Conservation (phyloP, 768 basidiomycete genomes). For the Rhodotorula toruloides region DNA sequence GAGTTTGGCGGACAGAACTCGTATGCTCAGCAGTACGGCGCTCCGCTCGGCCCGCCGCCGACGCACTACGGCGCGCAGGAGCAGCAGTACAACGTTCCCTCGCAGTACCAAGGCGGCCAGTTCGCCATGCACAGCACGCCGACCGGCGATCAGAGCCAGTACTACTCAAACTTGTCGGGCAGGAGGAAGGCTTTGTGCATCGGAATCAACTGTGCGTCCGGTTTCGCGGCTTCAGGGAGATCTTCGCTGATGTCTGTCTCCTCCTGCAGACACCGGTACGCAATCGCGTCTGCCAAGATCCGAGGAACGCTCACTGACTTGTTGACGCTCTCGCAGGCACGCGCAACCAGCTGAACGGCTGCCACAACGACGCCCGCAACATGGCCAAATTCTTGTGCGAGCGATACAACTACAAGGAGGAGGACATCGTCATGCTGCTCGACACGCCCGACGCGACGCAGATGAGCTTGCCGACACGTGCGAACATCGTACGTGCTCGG, state of each 20-base stretch:
- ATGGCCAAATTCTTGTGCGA: slow-evolving; percentile 59
- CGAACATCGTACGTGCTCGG: slow-evolving; percentile 62
- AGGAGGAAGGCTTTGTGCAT: slow-evolving; percentile 82
- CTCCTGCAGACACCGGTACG: slow-evolving; percentile 66
- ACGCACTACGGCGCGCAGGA: slow-evolving; percentile 28
- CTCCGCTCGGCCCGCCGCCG: slow-evolving; percentile 22
- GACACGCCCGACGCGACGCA: slow-evolving; percentile 62
- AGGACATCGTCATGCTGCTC: slow-evolving; percentile 80
- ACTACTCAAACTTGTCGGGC: slow-evolving; percentile 52
- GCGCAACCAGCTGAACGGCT: slow-evolving; percentile 68
- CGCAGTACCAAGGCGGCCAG: slow-evolving; percentile 38
- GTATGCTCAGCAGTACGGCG: slow-evolving; percentile 21
- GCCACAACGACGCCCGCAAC: slow-evolving; percentile 85
- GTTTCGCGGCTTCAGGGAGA: too few relatives aligned
- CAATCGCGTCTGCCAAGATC: too few relatives aligned
- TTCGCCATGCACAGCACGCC: slow-evolving; percentile 36
- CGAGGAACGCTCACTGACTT: too few relatives aligned
- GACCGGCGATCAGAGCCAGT: slow-evolving; percentile 24
- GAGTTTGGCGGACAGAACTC: slow-evolving; percentile 1
- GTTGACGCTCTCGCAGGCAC: too few relatives aligned
- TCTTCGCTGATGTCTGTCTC: too few relatives aligned
- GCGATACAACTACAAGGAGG: slow-evolving; percentile 59
- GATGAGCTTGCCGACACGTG: slow-evolving; percentile 64
- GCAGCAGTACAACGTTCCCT: slow-evolving; percentile 21
- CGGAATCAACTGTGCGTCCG: slow-evolving; percentile 78